Percentiles rank a stretch among this genome's conserved stretches.
These are phyloP conservation scores for Fusarium sp. DNA, from an alignment of 2,329 filamentous ascomycete species.

Conservation along the genomic window DNA sequence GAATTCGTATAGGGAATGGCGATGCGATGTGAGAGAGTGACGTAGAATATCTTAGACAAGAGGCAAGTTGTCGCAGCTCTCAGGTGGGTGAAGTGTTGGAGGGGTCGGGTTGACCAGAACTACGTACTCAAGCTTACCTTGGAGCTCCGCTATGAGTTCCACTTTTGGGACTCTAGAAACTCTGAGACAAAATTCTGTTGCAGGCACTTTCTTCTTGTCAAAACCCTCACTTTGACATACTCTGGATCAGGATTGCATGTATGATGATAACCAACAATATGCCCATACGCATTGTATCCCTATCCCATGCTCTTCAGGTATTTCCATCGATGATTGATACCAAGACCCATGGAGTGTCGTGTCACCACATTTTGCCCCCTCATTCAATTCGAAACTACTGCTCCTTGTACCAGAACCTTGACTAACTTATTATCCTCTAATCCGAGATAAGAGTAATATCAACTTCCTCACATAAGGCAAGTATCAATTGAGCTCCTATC, in stretches of 20 bases:
- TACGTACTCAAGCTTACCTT: slow-evolving; percentile 26
- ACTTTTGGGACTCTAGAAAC: slow-evolving; percentile 14
- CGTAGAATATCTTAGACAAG: slow-evolving; percentile 31
- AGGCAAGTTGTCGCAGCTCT: slow-evolving; percentile 29
- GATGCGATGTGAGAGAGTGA: slow-evolving; percentile 23
- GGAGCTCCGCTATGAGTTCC: slow-evolving; percentile 16
- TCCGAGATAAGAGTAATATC: background rate
- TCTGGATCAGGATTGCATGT: background rate
- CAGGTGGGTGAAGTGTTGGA: slow-evolving; percentile 27
- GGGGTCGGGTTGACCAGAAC: slow-evolving; percentile 30
- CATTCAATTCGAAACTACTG: too few species aligned
- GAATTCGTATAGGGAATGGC: background rate
- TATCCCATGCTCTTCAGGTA: background rate
- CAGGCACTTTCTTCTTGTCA: background rate
- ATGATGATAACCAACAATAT: background rate
- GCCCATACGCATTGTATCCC: background rate
- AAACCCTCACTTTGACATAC: background rate
- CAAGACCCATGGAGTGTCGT: background rate
- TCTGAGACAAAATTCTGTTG: background rate
- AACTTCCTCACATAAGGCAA: background rate
- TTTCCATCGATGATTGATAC: background rate
- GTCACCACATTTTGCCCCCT: background rate
- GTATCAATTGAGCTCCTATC: background rate
- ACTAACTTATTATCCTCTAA: background rate
- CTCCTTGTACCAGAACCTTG: too few species aligned